Percentiles rank a stretch among this genome's conserved stretches.
These are phyloP conservation scores for Orbilia quercus DNA, from an alignment of 2,329 filamentous ascomycete genomes.

Conservation along the genomic window DNA sequence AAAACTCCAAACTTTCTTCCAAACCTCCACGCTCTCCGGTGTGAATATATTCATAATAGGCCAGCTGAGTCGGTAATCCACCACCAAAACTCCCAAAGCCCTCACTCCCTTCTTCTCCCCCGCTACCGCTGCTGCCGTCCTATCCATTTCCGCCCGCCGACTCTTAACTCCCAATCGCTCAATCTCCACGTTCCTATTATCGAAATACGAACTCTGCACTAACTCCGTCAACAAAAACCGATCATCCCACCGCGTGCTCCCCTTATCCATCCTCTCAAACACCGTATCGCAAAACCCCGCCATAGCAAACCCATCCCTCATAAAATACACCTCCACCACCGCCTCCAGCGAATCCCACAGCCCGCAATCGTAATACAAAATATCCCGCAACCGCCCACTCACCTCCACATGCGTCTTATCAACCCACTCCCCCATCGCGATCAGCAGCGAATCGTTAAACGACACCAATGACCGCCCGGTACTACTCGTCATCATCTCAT, in stretches of 20 bases:
- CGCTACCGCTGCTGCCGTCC: neutral
- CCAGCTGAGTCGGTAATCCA: slow-evolving; percentile 40
- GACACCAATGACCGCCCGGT: slow-evolving; percentile 64
- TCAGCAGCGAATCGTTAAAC: slow-evolving; percentile 79
- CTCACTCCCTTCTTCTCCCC: slow-evolving; percentile 33
- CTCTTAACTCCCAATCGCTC: slow-evolving; percentile 67
- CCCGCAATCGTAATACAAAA: slow-evolving; percentile 76
- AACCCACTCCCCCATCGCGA: slow-evolving; percentile 80
- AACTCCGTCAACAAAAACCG: slow-evolving; percentile 82
- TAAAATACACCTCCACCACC: slow-evolving; percentile 79
- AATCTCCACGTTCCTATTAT: slow-evolving; percentile 68
- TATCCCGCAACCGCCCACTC: slow-evolving; percentile 73
- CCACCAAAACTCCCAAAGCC: slow-evolving; percentile 42
- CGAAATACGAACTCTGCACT: slow-evolving; percentile 76
- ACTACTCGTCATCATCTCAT: slow-evolving; percentile 66
- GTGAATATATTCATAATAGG: slow-evolving; percentile 41
- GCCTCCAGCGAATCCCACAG: slow-evolving; percentile 74
- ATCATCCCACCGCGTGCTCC: slow-evolving; percentile 76
- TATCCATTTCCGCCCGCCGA: slow-evolving; percentile 7
- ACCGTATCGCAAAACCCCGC: slow-evolving; percentile 72
- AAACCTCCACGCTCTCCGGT: slow-evolving; percentile 32
- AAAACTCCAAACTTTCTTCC: slow-evolving; percentile 40
- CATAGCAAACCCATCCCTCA: slow-evolving; percentile 71
- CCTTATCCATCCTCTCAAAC: slow-evolving; percentile 78
- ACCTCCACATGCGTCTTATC: slow-evolving; percentile 77